Evolutionary conservation across 352 stramenopile genomes (phyloP).

Genomic region (Phytophthora palmivora): DNA sequence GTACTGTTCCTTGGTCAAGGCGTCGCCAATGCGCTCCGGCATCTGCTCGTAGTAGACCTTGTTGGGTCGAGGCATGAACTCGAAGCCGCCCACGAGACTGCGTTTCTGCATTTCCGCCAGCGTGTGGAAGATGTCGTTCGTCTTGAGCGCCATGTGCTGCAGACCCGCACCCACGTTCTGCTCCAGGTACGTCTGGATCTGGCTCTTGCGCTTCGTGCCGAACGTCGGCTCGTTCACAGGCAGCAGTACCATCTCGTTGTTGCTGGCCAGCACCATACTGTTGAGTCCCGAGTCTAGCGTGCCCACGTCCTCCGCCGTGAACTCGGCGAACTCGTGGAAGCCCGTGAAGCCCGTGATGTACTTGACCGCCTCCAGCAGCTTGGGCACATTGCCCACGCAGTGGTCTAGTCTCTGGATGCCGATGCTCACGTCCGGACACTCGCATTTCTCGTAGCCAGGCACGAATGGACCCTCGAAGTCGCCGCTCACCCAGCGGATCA

Average conservation of each 20-base stretch:
- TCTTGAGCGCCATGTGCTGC: conserved; percentile 98
- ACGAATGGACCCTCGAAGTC: conserved; percentile 79
- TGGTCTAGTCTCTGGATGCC: conserved; percentile 91
- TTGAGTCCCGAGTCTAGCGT: conserved; percentile 96
- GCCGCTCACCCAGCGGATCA: conserved; percentile 87
- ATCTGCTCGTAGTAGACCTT: conserved; percentile 93
- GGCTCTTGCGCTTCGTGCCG: conserved; percentile 92
- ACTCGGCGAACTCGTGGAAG: conserved; percentile 96
- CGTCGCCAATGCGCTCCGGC: conserved; percentile 77
- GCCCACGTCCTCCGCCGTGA: conserved; percentile 94
- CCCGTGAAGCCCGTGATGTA: conserved; percentile 84
- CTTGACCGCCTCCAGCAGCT: conserved; percentile 85
- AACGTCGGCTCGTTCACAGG: conserved; percentile 96
- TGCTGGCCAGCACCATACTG: conserved; percentile 94
- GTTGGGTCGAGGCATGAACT: conserved; percentile 89
- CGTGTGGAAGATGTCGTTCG: conserved; percentile 96
- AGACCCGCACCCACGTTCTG: conserved; percentile 95
- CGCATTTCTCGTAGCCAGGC: conserved; percentile 75
- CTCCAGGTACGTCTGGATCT: conserved; percentile 97
- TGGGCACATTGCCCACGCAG: conserved; percentile 91
- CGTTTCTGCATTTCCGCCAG: conserved; percentile 86
- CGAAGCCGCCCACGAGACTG: conserved; percentile 76
- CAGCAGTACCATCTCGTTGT: conserved; percentile 94
- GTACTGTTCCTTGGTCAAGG: conserved; percentile 89
- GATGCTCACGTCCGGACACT: conserved; percentile 60